phyloP scores from a whole-genome alignment of 768 basidiomycete genomes.

The Lactifluus pinguis region DNA sequence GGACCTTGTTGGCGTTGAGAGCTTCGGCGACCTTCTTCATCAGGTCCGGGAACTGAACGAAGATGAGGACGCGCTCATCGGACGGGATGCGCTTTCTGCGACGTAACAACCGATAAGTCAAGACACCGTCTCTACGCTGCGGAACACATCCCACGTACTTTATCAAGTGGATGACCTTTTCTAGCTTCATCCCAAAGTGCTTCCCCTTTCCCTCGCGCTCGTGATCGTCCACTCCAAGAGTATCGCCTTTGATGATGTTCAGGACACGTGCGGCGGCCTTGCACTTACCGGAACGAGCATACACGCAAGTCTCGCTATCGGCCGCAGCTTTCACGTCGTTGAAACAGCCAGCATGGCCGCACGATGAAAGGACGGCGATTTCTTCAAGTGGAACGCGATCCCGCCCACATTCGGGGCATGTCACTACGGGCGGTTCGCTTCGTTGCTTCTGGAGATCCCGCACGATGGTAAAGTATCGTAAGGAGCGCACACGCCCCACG shows the following conservation, averaged over 20 bases:
- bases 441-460: constrained; percentile 78
- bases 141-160: constrained; percentile 40
- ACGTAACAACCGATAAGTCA: neutral
- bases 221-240: constrained; percentile 71
- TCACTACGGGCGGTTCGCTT: constrained; percentile 46
- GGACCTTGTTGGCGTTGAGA: constrained; percentile 58
- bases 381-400: constrained; percentile 52
- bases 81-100: constrained; percentile 57
- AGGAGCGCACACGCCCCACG: constrained; percentile 79
- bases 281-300: constrained; percentile 58
- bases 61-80: constrained; percentile 78
- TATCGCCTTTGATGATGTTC: constrained; percentile 75
- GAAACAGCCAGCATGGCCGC: constrained; percentile 82
- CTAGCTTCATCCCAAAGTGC: constrained; percentile 77
- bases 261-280: constrained; percentile 71
- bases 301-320: constrained; percentile 73
- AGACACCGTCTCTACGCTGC: neutral
- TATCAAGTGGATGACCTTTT: constrained; percentile 66
- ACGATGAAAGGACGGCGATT: constrained; percentile 81
- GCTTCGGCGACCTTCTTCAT: constrained; percentile 88
- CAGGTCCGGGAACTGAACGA: constrained; percentile 93
- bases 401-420: constrained; percentile 55
- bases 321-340: constrained; percentile 66
- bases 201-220: constrained; percentile 61
- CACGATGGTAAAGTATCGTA: constrained; percentile 88